phyloP scores from a whole-genome alignment of 1,139 yeast species.

The Sugiyamaella pinicola region DNA sequence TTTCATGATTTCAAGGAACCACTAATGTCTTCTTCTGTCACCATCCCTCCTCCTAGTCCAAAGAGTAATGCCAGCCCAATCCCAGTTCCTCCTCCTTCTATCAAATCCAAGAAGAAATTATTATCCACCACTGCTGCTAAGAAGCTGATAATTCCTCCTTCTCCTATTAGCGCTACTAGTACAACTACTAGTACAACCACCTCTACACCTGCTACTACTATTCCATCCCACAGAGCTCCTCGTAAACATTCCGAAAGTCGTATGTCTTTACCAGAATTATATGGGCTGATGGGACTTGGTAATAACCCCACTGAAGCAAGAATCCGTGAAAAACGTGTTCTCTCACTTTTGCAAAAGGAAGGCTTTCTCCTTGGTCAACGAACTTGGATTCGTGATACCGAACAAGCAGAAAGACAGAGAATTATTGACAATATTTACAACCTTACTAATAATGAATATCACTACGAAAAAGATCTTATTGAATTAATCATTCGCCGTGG shows the following conservation, averaged over 20 bases:
- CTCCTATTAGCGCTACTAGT: background rate
- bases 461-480: constrained; percentile 54
- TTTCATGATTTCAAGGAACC: constrained; percentile 14
- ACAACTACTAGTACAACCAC: background rate
- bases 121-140: background rate
- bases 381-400: constrained; percentile 82
- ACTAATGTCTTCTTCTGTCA: constrained; percentile 5
- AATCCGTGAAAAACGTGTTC: constrained; percentile 59
- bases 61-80: constrained; percentile 14
- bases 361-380: constrained; percentile 71
- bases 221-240: constrained; percentile 9
- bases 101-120: background rate
- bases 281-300: constrained; percentile 54
- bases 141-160: background rate
- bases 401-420: constrained; percentile 51
- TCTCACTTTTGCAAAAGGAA: constrained; percentile 60
- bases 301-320: constrained; percentile 58
- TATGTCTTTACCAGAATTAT: constrained; percentile 58
- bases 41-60: constrained; percentile 14
- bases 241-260: constrained; percentile 55
- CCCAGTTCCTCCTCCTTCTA: background rate
- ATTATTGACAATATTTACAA: constrained; percentile 54
- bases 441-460: constrained; percentile 53
- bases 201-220: background rate
- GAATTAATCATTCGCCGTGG: constrained; percentile 78